Evolutionary conservation across 1,284 basidiomycete species (phyloP), one percentile per base, ranked within the genome.

Genomic region (Pisolithus thermaeus): DNA sequence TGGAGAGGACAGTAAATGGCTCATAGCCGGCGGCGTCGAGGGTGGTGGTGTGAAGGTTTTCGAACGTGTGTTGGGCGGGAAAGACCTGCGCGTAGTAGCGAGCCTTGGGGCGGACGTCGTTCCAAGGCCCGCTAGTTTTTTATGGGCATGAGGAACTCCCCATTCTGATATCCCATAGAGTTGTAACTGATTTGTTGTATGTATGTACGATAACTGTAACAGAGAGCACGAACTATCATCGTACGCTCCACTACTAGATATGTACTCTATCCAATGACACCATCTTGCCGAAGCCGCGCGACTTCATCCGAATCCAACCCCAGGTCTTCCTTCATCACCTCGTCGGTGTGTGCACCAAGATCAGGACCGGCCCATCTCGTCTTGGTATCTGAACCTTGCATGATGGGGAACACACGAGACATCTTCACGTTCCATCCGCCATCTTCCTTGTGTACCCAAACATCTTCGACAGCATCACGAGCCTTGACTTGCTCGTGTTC

Each of bases 351-450:
- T 50, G 73, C 64, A 7, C 84, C 84, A 28, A 87, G 67, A 55
- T 83, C 74, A 4, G 83, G 83, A 1, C 83, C 83, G 30, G 82
- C 83, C 83, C 83, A 87, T 52, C 72, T 74, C 3, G 83, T 83
- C 57, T 70, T 70, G 7, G 74, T 64, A 47, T 81, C 73, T 42
- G 76, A 77, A 14, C 79, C 80, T 51, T 83, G 77, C 46, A 87
- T 60, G 38, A 79, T 63, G 6, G 84, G 84, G 51, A 80, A 79
- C 18, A 82, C 80, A 25, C 74, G 74, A 38, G 76, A 73, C 78
- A 87, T 83, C 66, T 83, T 85, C 50, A 85, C 74, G 45, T 67
- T 77, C 83, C 83, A 85, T 73, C 63, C 62, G 58, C 62, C 46
- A 44, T 63, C 56, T 71, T 50, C 20, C 54, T 58, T 60, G 2